Evolutionary conservation across 1,284 basidiomycete genomes (phyloP).

Genomic region (Bondarzewia mesenterica): DNA sequence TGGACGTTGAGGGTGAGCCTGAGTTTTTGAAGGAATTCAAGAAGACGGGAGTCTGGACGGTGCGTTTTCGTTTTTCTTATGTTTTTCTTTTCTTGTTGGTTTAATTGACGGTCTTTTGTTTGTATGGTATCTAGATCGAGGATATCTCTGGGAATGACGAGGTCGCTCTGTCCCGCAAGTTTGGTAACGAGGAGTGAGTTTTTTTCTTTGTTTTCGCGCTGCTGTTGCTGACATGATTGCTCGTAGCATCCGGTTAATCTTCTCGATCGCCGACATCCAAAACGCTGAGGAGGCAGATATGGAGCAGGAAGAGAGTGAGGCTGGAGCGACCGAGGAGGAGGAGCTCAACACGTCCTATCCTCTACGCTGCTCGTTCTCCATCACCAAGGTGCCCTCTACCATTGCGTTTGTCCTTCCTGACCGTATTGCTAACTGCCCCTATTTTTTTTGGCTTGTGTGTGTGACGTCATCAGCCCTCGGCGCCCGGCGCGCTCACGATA

Average conservation of each 20-base stretch:
- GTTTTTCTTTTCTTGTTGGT: constrained; percentile 1
- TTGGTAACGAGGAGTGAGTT: constrained; percentile 87
- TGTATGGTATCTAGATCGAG: no score
- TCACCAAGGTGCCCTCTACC: constrained; percentile 63
- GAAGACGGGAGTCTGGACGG: constrained; percentile 69
- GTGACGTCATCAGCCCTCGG: constrained; percentile 25
- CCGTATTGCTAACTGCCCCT: neutral
- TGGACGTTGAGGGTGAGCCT: constrained; percentile 45
- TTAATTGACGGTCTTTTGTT: no score
- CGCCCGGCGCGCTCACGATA: constrained; percentile 64
- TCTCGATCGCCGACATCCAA: constrained; percentile 77
- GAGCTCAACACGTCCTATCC: constrained; percentile 49
- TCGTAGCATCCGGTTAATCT: constrained; percentile 67
- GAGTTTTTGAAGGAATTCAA: constrained; percentile 79
- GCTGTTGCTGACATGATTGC: constrained; percentile 3
- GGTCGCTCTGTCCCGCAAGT: constrained; percentile 73
- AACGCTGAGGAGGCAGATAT: constrained; percentile 37
- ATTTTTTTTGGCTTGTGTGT: constrained; percentile 7
- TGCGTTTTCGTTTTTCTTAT: constrained; percentile 23
- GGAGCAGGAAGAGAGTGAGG: constrained; percentile 25
- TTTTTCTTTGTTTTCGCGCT: constrained; percentile 2
- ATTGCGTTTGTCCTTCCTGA: no score
- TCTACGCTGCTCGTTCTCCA: constrained; percentile 70
- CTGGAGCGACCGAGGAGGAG: constrained; percentile 29
- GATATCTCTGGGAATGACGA: constrained; percentile 78